These are phyloP conservation scores for Flagelloscypha sp. DNA, from an alignment of 768 basidiomycete species.

Conservation along the genomic window DNA sequence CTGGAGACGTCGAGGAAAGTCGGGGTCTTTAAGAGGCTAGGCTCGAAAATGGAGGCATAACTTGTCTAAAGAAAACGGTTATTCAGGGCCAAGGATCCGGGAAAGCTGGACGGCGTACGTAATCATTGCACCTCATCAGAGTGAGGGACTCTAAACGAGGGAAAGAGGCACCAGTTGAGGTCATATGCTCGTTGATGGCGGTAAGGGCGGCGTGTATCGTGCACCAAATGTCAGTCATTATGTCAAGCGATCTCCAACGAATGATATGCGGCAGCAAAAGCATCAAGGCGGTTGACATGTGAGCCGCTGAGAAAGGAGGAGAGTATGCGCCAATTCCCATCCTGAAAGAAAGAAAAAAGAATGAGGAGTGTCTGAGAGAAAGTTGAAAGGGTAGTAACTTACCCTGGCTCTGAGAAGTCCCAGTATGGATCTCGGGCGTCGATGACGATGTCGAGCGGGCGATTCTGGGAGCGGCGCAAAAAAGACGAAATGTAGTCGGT, in stretches of 20 bases:
- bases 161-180: constrained; percentile 22
- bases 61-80: too few relatives aligned
- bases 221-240: constrained; percentile 50
- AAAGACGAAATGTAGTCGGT: constrained; percentile 28
- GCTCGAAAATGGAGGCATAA: constrained; percentile 37
- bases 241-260: constrained; percentile 45
- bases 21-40: constrained; percentile 27
- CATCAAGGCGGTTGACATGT: constrained; percentile 38
- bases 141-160: constrained; percentile 40
- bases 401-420: constrained; percentile 50
- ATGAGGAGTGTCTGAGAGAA: constrained; percentile 6
- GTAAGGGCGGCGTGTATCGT: constrained; percentile 47
- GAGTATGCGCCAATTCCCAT: constrained; percentile 19
- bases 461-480: constrained; percentile 38
- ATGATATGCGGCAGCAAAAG: constrained; percentile 43
- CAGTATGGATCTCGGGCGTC: constrained; percentile 52
- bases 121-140: constrained; percentile 56
- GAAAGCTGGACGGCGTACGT: too few relatives aligned
- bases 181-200: constrained; percentile 31
- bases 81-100: too few relatives aligned
- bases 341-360: constrained; percentile 12
- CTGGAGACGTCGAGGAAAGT: constrained; percentile 22
- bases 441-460: constrained; percentile 47
- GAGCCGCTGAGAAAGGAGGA: constrained; percentile 31
- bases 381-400: constrained; percentile 10